Base-by-base conservation (phyloP, 768 basidiomycete species). In the Russula virescens region DNA sequence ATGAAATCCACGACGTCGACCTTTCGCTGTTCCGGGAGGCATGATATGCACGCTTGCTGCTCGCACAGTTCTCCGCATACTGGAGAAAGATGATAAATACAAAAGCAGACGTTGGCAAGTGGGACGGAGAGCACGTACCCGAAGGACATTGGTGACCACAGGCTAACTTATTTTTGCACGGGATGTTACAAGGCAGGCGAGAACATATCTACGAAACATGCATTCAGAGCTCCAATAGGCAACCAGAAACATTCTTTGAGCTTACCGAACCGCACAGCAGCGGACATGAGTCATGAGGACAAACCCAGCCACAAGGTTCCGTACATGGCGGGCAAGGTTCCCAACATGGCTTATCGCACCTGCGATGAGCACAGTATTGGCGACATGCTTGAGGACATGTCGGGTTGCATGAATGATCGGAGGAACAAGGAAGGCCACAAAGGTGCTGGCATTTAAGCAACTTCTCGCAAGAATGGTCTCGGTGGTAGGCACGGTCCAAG, bases 131-230 rank as follows among this genome's bases (percentile, higher is more conserved):
- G 1, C 7, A 59, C 73, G 53, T 54, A 77, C 76, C 63, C 3
- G 76, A 77, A n/a, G 76, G 75, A 55, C 78, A 78, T 4, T 53
- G 70, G 57, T 77, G 75, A 2, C 76, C 76, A 58, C 77, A 78
- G 2, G 25, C 1, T 2, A 78, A 68, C n/a, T 16, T 21, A 19
- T 68, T 60, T 14, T 14, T 35, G 60, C 77, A 78, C 1, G 68
- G 68, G 34, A 65, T 50, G 55, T 78, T 73, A 61, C 76, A 77
- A 2, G 77, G 78, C 1, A 77, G 68, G 1, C 75, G 69, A 8
- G 73, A 68, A 62, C 78, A 79, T 28, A 74, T 72, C 76, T 77
- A 48, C 14, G 3, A 2, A n/a, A 26, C 11, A 4, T 7, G n/a
- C 9, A 5, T 5, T 64, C 34, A 62, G 47, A 31, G 13, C 11